These are phyloP conservation scores for Wallacemonas sp. DNA, from an alignment of 208 protist genomes.

Conservation along the genomic window DNA sequence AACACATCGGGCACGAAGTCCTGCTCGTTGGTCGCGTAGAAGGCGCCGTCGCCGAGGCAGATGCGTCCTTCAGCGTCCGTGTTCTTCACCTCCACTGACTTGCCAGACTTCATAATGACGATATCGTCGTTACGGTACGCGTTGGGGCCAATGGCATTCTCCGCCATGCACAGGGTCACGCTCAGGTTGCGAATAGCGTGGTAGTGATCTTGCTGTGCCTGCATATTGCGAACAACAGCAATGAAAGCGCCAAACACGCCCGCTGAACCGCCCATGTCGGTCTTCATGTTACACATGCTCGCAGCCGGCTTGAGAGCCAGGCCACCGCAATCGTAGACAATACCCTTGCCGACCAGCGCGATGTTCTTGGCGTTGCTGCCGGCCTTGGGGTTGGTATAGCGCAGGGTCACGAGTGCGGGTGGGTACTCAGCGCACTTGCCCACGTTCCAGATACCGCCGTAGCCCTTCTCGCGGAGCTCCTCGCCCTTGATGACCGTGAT, in stretches of 20 bases:
- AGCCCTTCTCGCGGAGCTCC: conserved; percentile 62
- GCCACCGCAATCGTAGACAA: conserved; percentile 91
- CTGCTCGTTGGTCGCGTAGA: conserved; percentile 70
- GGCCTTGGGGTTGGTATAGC: conserved; percentile 53
- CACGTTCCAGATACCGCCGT: conserved; percentile 78
- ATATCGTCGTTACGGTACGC: conserved; percentile 86
- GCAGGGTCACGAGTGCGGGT: conserved; percentile 68
- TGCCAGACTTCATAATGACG: conserved; percentile 81
- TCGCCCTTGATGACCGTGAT: conserved; percentile 71
- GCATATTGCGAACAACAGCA: conserved; percentile 51
- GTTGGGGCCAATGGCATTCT: conserved; percentile 79
- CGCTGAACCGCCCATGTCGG: conserved; percentile 87
- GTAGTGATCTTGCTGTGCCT: conserved; percentile 33
- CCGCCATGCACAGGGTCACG: conserved; percentile 83
- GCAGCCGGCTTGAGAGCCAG: conserved; percentile 71
- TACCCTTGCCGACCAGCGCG: conserved; percentile 82
- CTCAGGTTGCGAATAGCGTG: conserved; percentile 41
- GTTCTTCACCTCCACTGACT: conserved; percentile 90
- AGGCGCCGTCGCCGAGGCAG: conserved; percentile 85
- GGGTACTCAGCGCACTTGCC: conserved; percentile 67
- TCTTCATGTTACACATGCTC: conserved; percentile 89
- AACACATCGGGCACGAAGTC: conserved; percentile 73
- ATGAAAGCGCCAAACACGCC: conserved; percentile 81
- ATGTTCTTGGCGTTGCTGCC: conserved; percentile 43
- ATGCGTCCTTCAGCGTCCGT: conserved; percentile 91